Evolutionary conservation across 2,329 filamentous ascomycete genomes (phyloP).

Genomic region (Aspergillus aculeatus): DNA sequence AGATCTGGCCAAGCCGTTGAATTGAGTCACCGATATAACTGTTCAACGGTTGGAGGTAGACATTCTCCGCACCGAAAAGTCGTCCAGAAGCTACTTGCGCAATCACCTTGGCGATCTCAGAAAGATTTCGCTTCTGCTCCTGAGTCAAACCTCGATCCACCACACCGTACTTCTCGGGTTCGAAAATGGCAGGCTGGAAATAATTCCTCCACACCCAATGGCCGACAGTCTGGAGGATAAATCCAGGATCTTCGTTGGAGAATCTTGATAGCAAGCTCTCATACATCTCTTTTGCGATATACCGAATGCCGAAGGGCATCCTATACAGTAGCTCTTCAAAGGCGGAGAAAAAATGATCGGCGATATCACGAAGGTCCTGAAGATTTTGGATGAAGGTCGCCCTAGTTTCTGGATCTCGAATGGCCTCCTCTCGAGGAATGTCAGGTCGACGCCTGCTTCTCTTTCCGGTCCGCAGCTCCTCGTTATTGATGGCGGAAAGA

Average conservation of each 20-base stretch:
- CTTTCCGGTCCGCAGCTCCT: constrained; percentile 87
- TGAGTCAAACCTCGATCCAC: constrained; percentile 86
- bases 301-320: constrained; percentile 91
- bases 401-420: constrained; percentile 89
- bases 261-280: constrained; percentile 75
- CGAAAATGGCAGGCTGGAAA: constrained; percentile 81
- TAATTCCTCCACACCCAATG: constrained; percentile 96
- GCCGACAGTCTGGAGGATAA: constrained; percentile 77
- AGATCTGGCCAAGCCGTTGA: constrained; percentile 72
- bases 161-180: constrained; percentile 89
- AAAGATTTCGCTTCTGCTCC: constrained; percentile 86
- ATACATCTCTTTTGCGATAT: constrained; percentile 82
- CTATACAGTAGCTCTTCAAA: constrained; percentile 80
- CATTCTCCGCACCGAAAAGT: constrained; percentile 88
- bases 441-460: constrained; percentile 79
- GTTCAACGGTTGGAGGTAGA: constrained; percentile 93
- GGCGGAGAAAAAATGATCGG: constrained; percentile 80
- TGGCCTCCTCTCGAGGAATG: constrained; percentile 88
- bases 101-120: constrained; percentile 87
- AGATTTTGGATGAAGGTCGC: constrained; percentile 92
- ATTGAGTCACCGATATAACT: constrained; percentile 85
- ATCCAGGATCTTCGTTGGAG: constrained; percentile 71
- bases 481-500: constrained; percentile 90
- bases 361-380: constrained; percentile 89
- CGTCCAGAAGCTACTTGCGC: constrained; percentile 84